Conservation (phyloP, 2,329 filamentous ascomycete genomes). For the Exophiala bonariae region DNA sequence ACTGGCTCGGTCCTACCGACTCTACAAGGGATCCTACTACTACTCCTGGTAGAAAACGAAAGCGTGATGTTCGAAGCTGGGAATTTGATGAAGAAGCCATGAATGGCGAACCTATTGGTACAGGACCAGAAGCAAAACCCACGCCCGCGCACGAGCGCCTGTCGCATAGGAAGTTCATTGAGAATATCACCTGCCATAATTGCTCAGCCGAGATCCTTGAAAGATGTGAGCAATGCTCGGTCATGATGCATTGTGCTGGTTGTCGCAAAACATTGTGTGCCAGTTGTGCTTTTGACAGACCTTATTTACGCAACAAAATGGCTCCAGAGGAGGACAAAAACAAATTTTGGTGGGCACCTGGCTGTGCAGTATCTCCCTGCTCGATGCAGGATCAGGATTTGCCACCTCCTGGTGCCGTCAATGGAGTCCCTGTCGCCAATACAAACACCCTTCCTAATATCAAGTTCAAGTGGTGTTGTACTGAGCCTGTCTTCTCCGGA, state of each 20-base stretch:
- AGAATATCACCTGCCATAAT: conserved; percentile 54
- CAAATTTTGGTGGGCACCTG: conserved; percentile 61
- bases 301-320: conserved; percentile 44
- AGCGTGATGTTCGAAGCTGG: conserved; percentile 52
- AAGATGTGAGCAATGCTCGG: conserved; percentile 61
- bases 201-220: conserved; percentile 56
- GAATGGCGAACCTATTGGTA: conserved; percentile 57
- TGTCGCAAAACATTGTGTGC: conserved; percentile 61
- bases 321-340: conserved; percentile 29
- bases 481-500: conserved; percentile 60
- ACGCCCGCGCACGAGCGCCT: conserved; percentile 54
- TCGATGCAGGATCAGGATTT: conserved; percentile 54
- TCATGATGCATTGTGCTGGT: conserved; percentile 62
- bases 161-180: conserved; percentile 55
- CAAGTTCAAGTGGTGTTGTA: conserved; percentile 61
- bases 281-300: conserved; percentile 59
- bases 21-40: conserved; percentile 15
- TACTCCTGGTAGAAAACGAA: conserved; percentile 28
- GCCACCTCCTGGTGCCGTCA: conserved; percentile 13
- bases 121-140: conserved; percentile 52
- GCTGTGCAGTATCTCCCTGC: conserved; percentile 55
- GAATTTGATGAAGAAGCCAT: conserved; percentile 56
- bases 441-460: conserved; percentile 47
- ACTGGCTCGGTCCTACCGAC: conserved; percentile 53
- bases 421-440: conserved; percentile 33